Evolutionary conservation across 345 rosid genomes (phyloP).

Genomic region (Orychophragmus violaceus): DNA sequence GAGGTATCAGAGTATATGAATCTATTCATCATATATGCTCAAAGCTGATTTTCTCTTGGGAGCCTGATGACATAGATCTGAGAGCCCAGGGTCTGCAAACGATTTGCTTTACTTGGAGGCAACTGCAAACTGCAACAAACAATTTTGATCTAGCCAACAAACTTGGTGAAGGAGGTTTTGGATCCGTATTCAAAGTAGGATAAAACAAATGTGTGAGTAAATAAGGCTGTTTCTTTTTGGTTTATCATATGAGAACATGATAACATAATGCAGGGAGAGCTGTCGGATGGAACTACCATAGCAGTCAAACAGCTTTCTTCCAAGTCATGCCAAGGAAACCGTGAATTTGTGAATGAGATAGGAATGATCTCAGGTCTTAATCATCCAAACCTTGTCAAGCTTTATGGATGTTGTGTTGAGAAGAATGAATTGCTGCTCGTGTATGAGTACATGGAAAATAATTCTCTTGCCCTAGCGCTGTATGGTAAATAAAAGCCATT

Average conservation of each 20-base stretch:
- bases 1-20: not conserved
- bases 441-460: too few species aligned
- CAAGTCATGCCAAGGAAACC: too few species aligned
- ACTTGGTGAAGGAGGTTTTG: conserved; percentile 27
- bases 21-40: not conserved
- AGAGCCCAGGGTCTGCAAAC: conserved; percentile 3
- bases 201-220: too few species aligned
- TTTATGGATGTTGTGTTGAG: too few species aligned
- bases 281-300: too few species aligned
- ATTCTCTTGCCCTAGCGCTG: conserved; percentile 29
- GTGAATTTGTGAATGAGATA: too few species aligned
- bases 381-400: too few species aligned
- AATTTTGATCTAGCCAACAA: conserved; percentile 17
- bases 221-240: not conserved
- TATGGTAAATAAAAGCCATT: conserved; percentile 5
- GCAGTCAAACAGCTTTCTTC: too few species aligned
- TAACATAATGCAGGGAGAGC: too few species aligned
- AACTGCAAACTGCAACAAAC: conserved; percentile 21
- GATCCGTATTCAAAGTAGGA: conserved; percentile 13
- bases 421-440: too few species aligned
- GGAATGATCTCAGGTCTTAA: too few species aligned
- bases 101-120: not conserved
- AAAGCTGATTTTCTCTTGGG: not conserved
- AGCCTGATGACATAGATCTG: not conserved
- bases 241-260: conserved; percentile 41